phyloP scores from a whole-genome alignment of 768 basidiomycete genomes.

The Plicaturopsis crispa region DNA sequence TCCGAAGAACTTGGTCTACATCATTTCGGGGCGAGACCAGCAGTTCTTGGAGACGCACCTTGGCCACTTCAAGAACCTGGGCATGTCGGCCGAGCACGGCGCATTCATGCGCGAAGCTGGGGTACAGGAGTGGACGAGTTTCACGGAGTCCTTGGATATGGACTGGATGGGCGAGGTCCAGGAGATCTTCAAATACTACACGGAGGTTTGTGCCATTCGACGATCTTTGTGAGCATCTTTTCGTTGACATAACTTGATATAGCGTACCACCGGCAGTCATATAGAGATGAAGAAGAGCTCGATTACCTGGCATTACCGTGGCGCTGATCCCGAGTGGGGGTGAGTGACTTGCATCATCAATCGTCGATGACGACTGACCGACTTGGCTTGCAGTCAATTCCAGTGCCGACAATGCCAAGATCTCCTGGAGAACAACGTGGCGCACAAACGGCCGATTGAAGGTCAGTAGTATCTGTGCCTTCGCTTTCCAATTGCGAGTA shows the following conservation, averaged over 20 bases:
- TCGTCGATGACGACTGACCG: background rate
- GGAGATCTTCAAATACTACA: constrained; percentile 95
- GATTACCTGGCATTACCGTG: constrained; percentile 97
- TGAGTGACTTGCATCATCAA: constrained; percentile 28
- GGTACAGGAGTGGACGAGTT: constrained; percentile 66
- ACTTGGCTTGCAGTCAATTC: constrained; percentile 50
- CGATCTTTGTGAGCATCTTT: constrained; percentile 5
- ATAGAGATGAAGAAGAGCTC: constrained; percentile 97
- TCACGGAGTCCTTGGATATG: constrained; percentile 94
- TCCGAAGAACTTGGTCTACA: constrained; percentile 88
- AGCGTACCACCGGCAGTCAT: constrained; percentile 91
- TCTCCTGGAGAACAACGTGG: constrained; percentile 89
- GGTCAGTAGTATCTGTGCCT: constrained; percentile 32
- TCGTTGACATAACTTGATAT: constrained; percentile 4
- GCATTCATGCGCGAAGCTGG: constrained; percentile 81
- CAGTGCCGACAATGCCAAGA: constrained; percentile 97
- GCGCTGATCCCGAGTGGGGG: constrained; percentile 94
- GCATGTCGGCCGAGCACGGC: constrained; percentile 95
- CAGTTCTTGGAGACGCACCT: constrained; percentile 89
- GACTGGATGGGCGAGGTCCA: constrained; percentile 94
- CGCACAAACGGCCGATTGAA: constrained; percentile 91
- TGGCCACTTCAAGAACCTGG: constrained; percentile 74
- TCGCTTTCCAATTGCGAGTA: background rate
- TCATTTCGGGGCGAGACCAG: constrained; percentile 94
- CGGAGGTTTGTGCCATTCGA: constrained; percentile 50